Percentiles rank a stretch among this genome's conserved stretches.
phyloP scores from a whole-genome alignment of 2,329 filamentous ascomycete species.

The Cordyceps fumosorosea region DNA sequence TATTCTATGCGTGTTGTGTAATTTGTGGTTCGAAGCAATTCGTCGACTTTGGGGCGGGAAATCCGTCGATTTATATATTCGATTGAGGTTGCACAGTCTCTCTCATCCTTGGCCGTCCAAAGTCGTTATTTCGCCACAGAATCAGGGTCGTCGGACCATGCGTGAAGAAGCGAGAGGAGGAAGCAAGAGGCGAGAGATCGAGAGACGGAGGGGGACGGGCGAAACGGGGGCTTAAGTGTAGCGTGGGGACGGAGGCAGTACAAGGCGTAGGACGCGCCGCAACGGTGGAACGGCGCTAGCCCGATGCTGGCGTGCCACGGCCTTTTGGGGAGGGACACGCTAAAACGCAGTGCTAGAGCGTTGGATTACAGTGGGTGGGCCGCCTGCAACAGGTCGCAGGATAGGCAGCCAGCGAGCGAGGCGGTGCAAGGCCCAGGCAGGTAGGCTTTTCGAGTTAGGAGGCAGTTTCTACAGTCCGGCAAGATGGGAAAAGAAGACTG shows the following conservation, averaged over 20 bases:
- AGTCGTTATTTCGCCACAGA: not conserved
- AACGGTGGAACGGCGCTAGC: not conserved
- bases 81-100: not conserved
- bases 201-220: not conserved
- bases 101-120: not conserved
- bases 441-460: too few species aligned
- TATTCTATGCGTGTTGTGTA: not conserved
- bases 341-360: not conserved
- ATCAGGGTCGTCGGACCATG: not conserved
- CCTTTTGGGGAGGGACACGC: not conserved
- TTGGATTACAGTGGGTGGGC: slow-evolving; percentile 2
- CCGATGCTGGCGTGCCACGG: not conserved
- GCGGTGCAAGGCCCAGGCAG: too few species aligned
- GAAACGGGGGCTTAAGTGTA: slow-evolving; percentile 7
- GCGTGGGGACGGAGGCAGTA: not conserved
- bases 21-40: not conserved
- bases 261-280: not conserved
- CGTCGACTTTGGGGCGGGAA: not conserved
- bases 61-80: not conserved
- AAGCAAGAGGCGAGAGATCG: not conserved
- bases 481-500: not conserved
- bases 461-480: too few species aligned
- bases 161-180: not conserved
- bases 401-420: not conserved
- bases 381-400: slow-evolving; percentile 1